Evolutionary conservation across 2,329 filamentous ascomycete species (phyloP), one percentile per base, ranked within the genome.

Genomic region (Tolypocladium nubicola): DNA sequence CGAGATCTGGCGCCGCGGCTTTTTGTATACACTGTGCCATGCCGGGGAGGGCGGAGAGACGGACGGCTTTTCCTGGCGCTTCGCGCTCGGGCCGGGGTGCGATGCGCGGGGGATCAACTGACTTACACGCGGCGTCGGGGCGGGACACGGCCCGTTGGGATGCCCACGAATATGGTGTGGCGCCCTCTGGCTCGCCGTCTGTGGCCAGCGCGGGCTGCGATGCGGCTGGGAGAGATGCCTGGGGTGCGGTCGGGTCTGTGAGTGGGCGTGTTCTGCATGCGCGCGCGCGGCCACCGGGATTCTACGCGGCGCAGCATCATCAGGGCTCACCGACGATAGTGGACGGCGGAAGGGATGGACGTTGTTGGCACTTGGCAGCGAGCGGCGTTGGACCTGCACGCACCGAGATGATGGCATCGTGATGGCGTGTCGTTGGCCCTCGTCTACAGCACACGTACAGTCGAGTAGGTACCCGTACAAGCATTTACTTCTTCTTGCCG

Each of bases 401-500:
- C 41, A 26, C 41, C 43, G 6, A 47, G 43, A 47, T 14, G 43
- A 47, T 47, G 26, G 26, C 41, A 45, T 5, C 40, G 4, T 41
- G 19, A n/a, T 11, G 37, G n/a, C 11, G 14, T n/a, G 39, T 41
- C 39, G 39, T n/a, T n/a, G 4, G 19, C 2, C 1, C 19, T 21
- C 40, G 19, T 9, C 2, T 21, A n/a, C 40, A 21, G n/a, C 40
- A 6, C 41, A 45, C 41, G 37, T 14, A 47, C 19, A 9, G 19
- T 21, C 43, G n/a, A 54, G 19, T 23, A 47, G 3, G 10, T 23
- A n/a, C 39, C n/a, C 23, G 38, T 10, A 54, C 16, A 11, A 26
- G 23, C 19, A 52, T 21, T 40, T 67, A 65, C 64, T 68, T 78
- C 64, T 68, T 78, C 75, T 68, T 79, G 75, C 70, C 73, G 55